phyloP scores from a whole-genome alignment of 2,329 filamentous ascomycete species.

The Cladophialophora chaetospira region DNA sequence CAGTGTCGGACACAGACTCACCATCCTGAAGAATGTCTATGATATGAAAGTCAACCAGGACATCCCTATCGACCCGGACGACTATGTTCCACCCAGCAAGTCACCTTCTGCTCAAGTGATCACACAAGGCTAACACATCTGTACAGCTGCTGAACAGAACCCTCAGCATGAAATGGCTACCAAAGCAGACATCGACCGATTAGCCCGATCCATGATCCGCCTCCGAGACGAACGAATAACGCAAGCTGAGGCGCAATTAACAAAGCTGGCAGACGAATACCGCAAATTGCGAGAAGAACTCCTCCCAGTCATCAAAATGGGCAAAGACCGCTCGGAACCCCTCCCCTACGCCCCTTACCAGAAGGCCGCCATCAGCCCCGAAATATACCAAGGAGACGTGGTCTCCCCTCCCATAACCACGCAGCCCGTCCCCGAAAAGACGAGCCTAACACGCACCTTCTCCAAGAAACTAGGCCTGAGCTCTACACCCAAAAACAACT shows the following conservation, averaged over 20 bases:
- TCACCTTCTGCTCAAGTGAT: slow-evolving; percentile 30
- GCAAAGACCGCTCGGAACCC: slow-evolving; percentile 88
- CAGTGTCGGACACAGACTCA: slow-evolving; percentile 91
- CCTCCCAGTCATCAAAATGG: slow-evolving; percentile 83
- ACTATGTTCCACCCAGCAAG: slow-evolving; percentile 91
- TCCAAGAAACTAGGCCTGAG: slow-evolving; percentile 72
- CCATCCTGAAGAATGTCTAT: slow-evolving; percentile 93
- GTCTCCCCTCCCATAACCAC: slow-evolving; percentile 33
- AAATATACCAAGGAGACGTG: slow-evolving; percentile 36
- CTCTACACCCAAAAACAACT: slow-evolving; percentile 69
- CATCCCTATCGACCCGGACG: slow-evolving; percentile 84
- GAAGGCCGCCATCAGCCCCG: slow-evolving; percentile 35
- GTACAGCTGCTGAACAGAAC: slow-evolving; percentile 80
- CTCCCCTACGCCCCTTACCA: slow-evolving; percentile 61
- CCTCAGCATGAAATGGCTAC: slow-evolving; percentile 83
- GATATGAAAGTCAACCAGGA: slow-evolving; percentile 95
- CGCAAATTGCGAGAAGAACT: slow-evolving; percentile 86
- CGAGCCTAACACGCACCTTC: slow-evolving; percentile 69
- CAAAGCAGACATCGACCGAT: slow-evolving; percentile 85
- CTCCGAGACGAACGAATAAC: slow-evolving; percentile 88
- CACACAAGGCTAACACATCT: slow-evolving; percentile 5
- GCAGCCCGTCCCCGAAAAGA: slow-evolving; percentile 42
- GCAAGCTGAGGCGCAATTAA: slow-evolving; percentile 78
- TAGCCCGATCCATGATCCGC: slow-evolving; percentile 87
- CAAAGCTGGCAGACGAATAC: slow-evolving; percentile 84